Conservation (phyloP, 1,284 basidiomycete genomes). For the Coniferiporia sulphurascens region DNA sequence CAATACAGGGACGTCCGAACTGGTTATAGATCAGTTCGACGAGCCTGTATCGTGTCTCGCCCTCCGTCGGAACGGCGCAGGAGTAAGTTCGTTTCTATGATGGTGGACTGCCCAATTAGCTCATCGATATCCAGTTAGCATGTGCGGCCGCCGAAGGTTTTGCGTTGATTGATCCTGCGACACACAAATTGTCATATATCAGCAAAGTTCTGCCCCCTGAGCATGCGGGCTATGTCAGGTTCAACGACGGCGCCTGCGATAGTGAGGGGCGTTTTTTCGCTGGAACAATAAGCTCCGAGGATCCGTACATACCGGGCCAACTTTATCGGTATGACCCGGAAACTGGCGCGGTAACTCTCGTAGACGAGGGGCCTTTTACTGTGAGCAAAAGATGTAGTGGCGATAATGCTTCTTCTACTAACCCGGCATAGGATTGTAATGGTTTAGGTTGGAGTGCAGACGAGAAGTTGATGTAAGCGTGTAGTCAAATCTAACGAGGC, state of each 20-base stretch:
- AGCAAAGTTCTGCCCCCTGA: constrained; percentile 42
- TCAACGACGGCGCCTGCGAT: constrained; percentile 70
- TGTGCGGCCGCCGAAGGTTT: constrained; percentile 51
- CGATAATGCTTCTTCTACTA: neutral
- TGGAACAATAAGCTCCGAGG: constrained; percentile 51
- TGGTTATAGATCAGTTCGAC: constrained; percentile 43
- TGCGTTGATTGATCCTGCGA: constrained; percentile 39
- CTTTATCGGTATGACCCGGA: constrained; percentile 56
- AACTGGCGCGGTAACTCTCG: constrained; percentile 40
- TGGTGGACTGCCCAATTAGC: neutral
- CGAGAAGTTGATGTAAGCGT: constrained; percentile 50
- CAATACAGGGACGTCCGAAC: constrained; percentile 35
- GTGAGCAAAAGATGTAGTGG: constrained; percentile 32
- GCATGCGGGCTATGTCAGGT: constrained; percentile 43
- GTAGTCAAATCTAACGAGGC: neutral
- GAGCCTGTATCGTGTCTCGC: constrained; percentile 52
- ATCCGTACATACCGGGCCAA: constrained; percentile 47
- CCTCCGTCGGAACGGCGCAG: constrained; percentile 39
- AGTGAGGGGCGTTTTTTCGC: constrained; percentile 58
- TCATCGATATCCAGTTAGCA: constrained; percentile 38
- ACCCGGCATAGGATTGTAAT: constrained; percentile 49
- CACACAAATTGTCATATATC: constrained; percentile 42
- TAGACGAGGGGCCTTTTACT: constrained; percentile 63
- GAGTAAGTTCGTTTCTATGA: constrained; percentile 35
- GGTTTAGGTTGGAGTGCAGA: constrained; percentile 62